Evolutionary conservation across 768 basidiomycete species (phyloP).

Genomic region (Leucogyrophana mollusca): DNA sequence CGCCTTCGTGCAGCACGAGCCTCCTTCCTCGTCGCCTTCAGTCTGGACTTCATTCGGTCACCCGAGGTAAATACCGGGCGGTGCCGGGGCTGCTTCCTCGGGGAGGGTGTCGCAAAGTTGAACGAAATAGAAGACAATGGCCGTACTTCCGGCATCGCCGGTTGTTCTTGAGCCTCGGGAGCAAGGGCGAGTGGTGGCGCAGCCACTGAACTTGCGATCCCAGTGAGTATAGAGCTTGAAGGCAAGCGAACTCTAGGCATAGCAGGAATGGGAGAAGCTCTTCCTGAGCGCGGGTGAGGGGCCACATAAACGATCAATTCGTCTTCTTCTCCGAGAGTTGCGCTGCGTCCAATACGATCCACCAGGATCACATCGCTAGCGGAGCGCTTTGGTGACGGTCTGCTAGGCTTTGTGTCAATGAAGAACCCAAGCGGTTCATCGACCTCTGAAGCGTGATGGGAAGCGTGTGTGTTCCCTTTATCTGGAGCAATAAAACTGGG

Average conservation of each 20-base stretch:
- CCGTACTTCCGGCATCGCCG: conserved; percentile 13
- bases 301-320: conserved; percentile 79
- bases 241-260: conserved; percentile 17
- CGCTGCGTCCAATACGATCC: conserved; percentile 15
- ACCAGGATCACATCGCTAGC: conserved; percentile 22
- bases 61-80: conserved; percentile 28
- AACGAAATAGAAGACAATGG: conserved; percentile 27
- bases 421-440: conserved; percentile 17
- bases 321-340: conserved; percentile 43
- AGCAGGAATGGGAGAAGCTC: conserved; percentile 11
- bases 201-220: background rate
- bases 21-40: conserved; percentile 22
- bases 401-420: conserved; percentile 40
- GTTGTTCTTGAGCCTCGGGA: background rate
- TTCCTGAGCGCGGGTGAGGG: conserved; percentile 55
- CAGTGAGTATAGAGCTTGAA: conserved; percentile 24
- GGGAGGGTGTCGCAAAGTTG: conserved; percentile 9
- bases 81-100: conserved; percentile 22
- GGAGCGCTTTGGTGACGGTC: conserved; percentile 3
- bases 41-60: conserved; percentile 21
- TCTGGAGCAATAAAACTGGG: no score
- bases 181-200: background rate
- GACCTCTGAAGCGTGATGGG: no score
- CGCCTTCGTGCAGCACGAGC: conserved; percentile 10
- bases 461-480: no score